phyloP scores from a whole-genome alignment of 306 rosid species.

The Geum urbanum region DNA sequence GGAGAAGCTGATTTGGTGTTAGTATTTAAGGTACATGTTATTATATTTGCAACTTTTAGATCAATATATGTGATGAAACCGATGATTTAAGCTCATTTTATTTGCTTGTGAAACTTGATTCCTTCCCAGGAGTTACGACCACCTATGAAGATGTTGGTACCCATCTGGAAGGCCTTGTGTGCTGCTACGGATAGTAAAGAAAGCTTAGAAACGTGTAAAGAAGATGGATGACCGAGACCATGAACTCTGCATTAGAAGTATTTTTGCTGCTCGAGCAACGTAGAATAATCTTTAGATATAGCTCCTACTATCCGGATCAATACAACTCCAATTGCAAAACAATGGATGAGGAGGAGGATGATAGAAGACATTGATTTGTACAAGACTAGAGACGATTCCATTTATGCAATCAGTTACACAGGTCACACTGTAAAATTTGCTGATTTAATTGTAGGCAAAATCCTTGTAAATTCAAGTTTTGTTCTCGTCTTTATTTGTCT shows the following conservation, averaged over 20 bases:
- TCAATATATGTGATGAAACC: conserved; percentile 1
- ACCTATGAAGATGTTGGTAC: conserved; percentile 74
- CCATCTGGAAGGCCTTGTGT: conserved; percentile 89
- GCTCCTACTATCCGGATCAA: neutral
- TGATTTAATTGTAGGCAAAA: conserved; percentile 2
- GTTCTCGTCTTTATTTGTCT: too few relatives aligned
- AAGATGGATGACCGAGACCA: conserved; percentile 25
- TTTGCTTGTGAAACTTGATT: conserved; percentile 22
- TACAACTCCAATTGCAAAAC: neutral
- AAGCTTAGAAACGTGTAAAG: conserved; percentile 20
- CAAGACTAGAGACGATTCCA: neutral
- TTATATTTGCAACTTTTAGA: conserved; percentile 5
- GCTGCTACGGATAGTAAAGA: conserved; percentile 47
- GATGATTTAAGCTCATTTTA: neutral
- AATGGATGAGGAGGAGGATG: conserved; percentile 2
- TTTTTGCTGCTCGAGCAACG: conserved; percentile 3
- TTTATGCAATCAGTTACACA: conserved; percentile 3
- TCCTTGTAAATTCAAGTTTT: conserved; percentile 11
- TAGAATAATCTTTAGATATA: neutral
- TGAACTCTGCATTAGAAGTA: neutral
- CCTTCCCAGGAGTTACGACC: conserved; percentile 57
- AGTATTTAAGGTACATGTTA: conserved; percentile 60
- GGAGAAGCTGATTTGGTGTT: conserved; percentile 60
- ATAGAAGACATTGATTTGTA: neutral
- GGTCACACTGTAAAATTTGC: conserved; percentile 9